Base-by-base conservation (phyloP, 164 flowering plant species). In the Santalum album region DNA sequence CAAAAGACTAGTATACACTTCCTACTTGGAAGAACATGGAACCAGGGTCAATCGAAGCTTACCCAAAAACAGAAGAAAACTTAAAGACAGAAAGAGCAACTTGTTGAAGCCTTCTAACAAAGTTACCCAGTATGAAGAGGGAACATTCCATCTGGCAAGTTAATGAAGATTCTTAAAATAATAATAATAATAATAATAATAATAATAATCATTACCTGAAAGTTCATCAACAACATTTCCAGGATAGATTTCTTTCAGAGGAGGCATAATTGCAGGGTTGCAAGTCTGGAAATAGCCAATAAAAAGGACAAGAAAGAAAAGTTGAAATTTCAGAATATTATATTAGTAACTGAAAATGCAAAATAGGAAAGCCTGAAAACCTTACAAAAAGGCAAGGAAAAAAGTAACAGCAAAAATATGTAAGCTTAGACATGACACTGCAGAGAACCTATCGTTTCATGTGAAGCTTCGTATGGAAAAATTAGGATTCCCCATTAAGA, bases 261-360 rank as follows among this genome's bases (percentile, higher is more conserved):
- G 99, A 57, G 99, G 99, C 23, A 92, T 73, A 66, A 92, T 83
- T 23, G 96, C 73, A 63, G 99, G 99, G 26, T 14, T 73, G 53
- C 95, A 84, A 7, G 96, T 92, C 99, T 89, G 83, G 59, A 69
- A 63, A 24, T 57, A 53, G 49, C 47, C 34, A 49, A 24, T 2
- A 22, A 51, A 42, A 39, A 22, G 21, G 34, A 59, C 23, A 12
- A n/a, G 17, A 40, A 16, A 20, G 54, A 14, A 17, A 14, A 12
- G 12, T 6, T 18, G 27, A 1, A 42, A 39, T 11, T 39, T 49
- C 25, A 25, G 23, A 6, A 17, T 26, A 25, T 39, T 18, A 15
- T 7, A 9, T 26, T 10, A 22, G 26, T 18, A 38, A n/a, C 29
- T 18, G 18, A 23, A 58, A 38, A 49, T 25, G 46, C 18, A 20